Conservation (phyloP, 2,329 filamentous ascomycete genomes). For the Penicillium occitanis region DNA sequence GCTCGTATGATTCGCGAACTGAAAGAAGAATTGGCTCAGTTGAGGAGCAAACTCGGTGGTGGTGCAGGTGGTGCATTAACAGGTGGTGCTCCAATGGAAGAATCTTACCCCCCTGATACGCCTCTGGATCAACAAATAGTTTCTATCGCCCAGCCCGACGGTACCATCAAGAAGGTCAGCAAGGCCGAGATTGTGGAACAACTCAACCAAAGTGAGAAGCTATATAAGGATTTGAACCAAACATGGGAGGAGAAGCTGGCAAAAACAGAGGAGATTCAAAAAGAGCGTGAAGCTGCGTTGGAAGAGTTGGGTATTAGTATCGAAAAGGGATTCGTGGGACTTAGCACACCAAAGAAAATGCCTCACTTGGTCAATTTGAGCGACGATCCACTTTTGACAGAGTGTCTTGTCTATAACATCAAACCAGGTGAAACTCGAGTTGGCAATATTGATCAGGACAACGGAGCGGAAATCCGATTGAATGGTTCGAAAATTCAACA, state of each 20-base stretch:
- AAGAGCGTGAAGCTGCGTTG: conserved; percentile 88
- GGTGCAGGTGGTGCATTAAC: conserved; percentile 41
- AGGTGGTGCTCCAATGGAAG: conserved; percentile 62
- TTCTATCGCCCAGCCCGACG: conserved; percentile 83
- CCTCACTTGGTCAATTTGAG: conserved; percentile 97
- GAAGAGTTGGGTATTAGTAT: conserved; percentile 98
- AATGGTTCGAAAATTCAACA: conserved; percentile 91
- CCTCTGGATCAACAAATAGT: conserved; percentile 95
- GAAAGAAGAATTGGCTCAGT: conserved; percentile 85
- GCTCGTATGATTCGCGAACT: conserved; percentile 97
- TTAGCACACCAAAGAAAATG: conserved; percentile 98
- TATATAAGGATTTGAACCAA: conserved; percentile 93
- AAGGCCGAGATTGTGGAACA: conserved; percentile 98
- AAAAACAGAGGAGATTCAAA: conserved; percentile 96
- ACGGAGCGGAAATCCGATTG: conserved; percentile 81
- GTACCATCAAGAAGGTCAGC: conserved; percentile 87
- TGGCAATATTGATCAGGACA: conserved; percentile 84
- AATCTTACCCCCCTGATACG: conserved; percentile 88
- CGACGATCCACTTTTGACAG: conserved; percentile 87
- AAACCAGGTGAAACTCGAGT: conserved; percentile 94
- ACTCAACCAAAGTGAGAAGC: conserved; percentile 91
- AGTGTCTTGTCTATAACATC: conserved; percentile 96
- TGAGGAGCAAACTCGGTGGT: conserved; percentile 79
- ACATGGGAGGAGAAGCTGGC: conserved; percentile 97
- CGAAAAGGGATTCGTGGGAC: conserved; percentile 93